Percentiles rank a stretch among this genome's conserved stretches.
Conservation (phyloP, 257 asterid genomes). For the Leonotis leonurus region DNA sequence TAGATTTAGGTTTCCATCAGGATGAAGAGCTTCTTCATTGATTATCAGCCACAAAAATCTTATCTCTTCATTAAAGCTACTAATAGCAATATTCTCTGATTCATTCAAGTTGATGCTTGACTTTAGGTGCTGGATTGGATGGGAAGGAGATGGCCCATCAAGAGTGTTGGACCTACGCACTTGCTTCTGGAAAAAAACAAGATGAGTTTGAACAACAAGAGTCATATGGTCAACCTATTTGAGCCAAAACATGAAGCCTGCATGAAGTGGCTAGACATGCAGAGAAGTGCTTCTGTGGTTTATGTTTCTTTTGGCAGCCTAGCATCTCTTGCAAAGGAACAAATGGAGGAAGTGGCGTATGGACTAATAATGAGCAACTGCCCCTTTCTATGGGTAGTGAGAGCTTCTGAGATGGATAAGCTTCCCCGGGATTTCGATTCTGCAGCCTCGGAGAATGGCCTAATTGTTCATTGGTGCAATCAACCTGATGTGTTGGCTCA, state of each 20-base stretch:
- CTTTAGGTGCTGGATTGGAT: slow-evolving; percentile 24
- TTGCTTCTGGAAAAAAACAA: not conserved
- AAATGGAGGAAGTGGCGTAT: slow-evolving; percentile 36
- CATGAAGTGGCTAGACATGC: slow-evolving; percentile 26
- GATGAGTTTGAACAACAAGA: not conserved
- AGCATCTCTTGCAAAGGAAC: slow-evolving; percentile 12
- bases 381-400: slow-evolving; percentile 36
- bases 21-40: too few species aligned
- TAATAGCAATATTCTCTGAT: too few species aligned
- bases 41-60: too few species aligned
- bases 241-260: slow-evolving; percentile 20
- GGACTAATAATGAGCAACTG: slow-evolving; percentile 24
- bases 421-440: slow-evolving; percentile 25
- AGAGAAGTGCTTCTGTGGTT: slow-evolving; percentile 7
- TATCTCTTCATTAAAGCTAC: too few species aligned
- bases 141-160: slow-evolving; percentile 19
- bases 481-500: slow-evolving; percentile 35
- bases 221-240: slow-evolving; percentile 18
- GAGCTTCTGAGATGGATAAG: slow-evolving; percentile 29
- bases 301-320: slow-evolving; percentile 33
- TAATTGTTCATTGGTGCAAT: slow-evolving; percentile 37
- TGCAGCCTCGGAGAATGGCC: slow-evolving; percentile 15
- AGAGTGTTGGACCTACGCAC: slow-evolving; percentile 27
- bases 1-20: too few species aligned
- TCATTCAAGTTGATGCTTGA: not conserved